These are phyloP conservation scores for Moesziomyces parantarcticus DNA, from an alignment of 1,284 basidiomycete species.

Conservation along the genomic window DNA sequence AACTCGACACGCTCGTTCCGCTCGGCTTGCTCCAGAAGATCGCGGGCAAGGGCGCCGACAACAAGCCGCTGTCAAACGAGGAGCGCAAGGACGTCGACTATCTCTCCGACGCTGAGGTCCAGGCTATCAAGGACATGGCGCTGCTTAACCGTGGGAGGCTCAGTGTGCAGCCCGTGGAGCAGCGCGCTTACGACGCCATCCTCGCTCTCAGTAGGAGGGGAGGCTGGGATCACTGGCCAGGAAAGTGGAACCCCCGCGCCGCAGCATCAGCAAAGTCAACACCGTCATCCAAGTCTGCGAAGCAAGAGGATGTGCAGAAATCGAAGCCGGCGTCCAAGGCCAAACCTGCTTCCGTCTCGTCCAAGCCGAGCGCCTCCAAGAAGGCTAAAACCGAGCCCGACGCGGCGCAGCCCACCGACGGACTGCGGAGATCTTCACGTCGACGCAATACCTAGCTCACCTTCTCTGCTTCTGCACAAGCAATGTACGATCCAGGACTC, in stretches of 20 bases:
- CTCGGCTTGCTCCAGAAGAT: constrained; percentile 80
- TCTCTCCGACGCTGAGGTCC: constrained; percentile 61
- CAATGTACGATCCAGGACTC: no score
- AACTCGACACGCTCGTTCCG: constrained; percentile 80
- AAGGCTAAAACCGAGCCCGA: constrained; percentile 14
- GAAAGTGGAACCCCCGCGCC: constrained; percentile 51
- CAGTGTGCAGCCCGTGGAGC: constrained; percentile 81
- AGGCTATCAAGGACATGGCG: constrained; percentile 76
- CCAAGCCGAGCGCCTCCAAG: constrained; percentile 9
- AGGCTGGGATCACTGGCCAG: constrained; percentile 69
- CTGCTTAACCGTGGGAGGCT: constrained; percentile 84
- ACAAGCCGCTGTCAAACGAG: constrained; percentile 72
- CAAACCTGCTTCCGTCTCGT: background rate
- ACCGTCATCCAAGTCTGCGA: background rate
- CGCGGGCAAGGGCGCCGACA: constrained; percentile 75
- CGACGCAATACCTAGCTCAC: constrained; percentile 10
- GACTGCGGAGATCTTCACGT: constrained; percentile 28
- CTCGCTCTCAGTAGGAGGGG: constrained; percentile 77
- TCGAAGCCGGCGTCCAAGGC: background rate
- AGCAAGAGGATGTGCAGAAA: no score
- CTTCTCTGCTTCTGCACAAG: background rate
- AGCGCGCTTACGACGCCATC: constrained; percentile 78
- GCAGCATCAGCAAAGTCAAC: background rate
- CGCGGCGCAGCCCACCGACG: background rate
- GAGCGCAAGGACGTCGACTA: constrained; percentile 72